Base-by-base conservation (phyloP, 2,329 filamentous ascomycete species). In the Neocucurbitaria cava region DNA sequence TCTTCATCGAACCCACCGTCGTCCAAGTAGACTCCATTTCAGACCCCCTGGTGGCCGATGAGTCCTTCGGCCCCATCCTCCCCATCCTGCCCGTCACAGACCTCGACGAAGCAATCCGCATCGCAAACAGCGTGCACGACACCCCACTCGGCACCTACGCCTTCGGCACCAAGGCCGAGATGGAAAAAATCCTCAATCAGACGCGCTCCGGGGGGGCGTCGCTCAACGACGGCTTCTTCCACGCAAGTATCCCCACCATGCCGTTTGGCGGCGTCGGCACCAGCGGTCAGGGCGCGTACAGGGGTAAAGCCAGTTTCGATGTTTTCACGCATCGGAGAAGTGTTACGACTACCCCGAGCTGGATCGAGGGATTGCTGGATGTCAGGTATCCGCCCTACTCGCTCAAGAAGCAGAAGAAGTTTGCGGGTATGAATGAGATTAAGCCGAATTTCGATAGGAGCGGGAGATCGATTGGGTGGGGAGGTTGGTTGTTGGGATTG, bases 41-140 rank as follows among this genome's bases (percentile, higher is more conserved):
- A 44, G 94, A 96, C 77, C 83, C 88, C 7, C 85, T 97, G 76
- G 84, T 97, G 70, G 79, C 80, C 21, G 86, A 96, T 59, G 95
- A 99, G 79, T 91, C 88, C 39, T 99, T 99, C 72, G 95, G 94
- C 6, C 95, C 95, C n/a, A 83, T 96, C 55, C 92, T 96, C 64
- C 88, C 91, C 59, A 87, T 98, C 59, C 79, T 96, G 49, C 84
- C 92, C 0, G 89, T 92, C 50, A 85, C 91, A 61, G 83, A 86
- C 65, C 81, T 97, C n/a, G 90, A 96, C 62, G 86, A 96, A 68
- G 94, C 93, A 45, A 92, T 98, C 73, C 83, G 82, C 35, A 86
- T 92, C 61, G 91, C 91, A 58, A 94, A 96, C 75, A 79, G 85
- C 49, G 85, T 97, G 44, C 88, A 96, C 75, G 84, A 87, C 46